phyloP scores from a whole-genome alignment of 2,329 filamentous ascomycete species.

The Periconia sp. region DNA sequence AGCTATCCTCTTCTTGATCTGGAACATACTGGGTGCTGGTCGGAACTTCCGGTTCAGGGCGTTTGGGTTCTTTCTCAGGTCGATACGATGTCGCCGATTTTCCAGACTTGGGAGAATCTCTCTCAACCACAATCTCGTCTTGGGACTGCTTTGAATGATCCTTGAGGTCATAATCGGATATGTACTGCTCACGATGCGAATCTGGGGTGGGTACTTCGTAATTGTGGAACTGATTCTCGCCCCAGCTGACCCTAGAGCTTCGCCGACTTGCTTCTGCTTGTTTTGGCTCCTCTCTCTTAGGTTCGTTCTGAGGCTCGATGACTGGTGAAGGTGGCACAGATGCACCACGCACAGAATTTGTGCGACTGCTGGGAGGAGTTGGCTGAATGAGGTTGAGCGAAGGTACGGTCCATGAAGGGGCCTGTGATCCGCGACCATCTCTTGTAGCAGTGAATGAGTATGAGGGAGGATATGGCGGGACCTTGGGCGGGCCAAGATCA shows the following conservation, averaged over 20 bases:
- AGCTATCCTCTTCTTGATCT: constrained; percentile 32
- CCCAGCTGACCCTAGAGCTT: constrained; percentile 53
- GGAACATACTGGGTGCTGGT: constrained; percentile 38
- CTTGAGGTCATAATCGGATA: constrained; percentile 38
- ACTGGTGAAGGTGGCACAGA: constrained; percentile 44
- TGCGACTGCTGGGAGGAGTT: constrained; percentile 61
- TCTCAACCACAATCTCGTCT: constrained; percentile 50
- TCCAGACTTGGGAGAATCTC: constrained; percentile 37
- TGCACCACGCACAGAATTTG: constrained; percentile 43
- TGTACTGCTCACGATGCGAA: constrained; percentile 45
- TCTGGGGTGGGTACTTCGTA: constrained; percentile 56
- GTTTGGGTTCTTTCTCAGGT: constrained; percentile 24
- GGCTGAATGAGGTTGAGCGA: constrained; percentile 62
- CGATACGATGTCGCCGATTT: constrained; percentile 39
- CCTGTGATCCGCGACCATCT: constrained; percentile 43
- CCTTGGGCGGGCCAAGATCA: constrained; percentile 27
- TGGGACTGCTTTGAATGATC: constrained; percentile 28
- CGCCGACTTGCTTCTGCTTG: constrained; percentile 30
- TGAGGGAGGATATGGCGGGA: constrained; percentile 44
- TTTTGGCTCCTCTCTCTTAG: constrained; percentile 20
- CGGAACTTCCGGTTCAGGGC: constrained; percentile 27
- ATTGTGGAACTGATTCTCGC: constrained; percentile 53
- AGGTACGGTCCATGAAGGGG: constrained; percentile 55
- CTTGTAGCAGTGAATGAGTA: constrained; percentile 49
- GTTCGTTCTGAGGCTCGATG: constrained; percentile 21